A percentile compares a stretch with the other conserved stretches of the same genome.
Conservation (phyloP, 208 protist species). For the Wallacemonas sp. region DNA sequence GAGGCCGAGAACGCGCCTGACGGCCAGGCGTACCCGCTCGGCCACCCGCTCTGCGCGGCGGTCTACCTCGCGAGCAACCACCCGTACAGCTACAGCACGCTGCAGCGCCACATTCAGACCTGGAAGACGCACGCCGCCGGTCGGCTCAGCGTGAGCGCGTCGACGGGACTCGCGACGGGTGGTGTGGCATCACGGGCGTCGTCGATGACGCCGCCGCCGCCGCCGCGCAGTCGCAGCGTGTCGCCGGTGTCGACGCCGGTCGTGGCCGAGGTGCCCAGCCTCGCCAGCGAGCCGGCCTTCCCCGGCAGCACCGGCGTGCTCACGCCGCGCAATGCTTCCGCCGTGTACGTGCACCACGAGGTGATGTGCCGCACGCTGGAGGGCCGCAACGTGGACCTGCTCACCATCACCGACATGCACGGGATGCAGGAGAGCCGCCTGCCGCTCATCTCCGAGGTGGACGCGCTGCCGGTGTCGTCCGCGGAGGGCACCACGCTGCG, state of each 20-base stretch:
- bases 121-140: slow-evolving; percentile 42
- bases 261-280: not conserved
- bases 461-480: slow-evolving; percentile 71
- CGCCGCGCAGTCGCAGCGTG: not conserved
- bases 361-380: slow-evolving; percentile 86
- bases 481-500: slow-evolving; percentile 44
- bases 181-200: not conserved
- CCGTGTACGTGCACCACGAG: slow-evolving; percentile 88
- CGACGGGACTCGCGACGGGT: too few species aligned
- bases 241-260: not conserved
- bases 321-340: not conserved
- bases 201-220: slow-evolving; percentile 3
- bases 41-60: slow-evolving; percentile 50
- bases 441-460: slow-evolving; percentile 40
- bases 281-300: not conserved
- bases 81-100: slow-evolving; percentile 84
- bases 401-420: slow-evolving; percentile 84
- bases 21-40: slow-evolving; percentile 41
- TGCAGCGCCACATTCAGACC: slow-evolving; percentile 62
- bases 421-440: slow-evolving; percentile 35
- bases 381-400: slow-evolving; percentile 77
- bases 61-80: slow-evolving; percentile 93
- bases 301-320: not conserved
- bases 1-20: slow-evolving; percentile 48
- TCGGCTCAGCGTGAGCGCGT: too few species aligned